These are phyloP conservation scores for Heliocybe sulcata DNA, from an alignment of 1,284 basidiomycete species.

Conservation along the genomic window DNA sequence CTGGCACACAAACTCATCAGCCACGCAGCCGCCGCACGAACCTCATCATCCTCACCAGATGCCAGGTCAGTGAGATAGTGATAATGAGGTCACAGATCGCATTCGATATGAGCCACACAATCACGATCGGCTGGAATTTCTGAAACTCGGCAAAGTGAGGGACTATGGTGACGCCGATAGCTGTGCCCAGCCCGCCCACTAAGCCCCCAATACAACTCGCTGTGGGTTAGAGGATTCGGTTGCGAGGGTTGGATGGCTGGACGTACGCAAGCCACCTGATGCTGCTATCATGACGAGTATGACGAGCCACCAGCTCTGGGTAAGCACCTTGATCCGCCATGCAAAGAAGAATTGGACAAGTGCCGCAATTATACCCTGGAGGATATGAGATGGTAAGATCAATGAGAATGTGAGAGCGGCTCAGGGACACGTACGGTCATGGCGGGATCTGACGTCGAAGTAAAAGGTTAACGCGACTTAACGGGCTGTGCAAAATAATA, in stretches of 20 bases:
- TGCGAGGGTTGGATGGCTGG: no score
- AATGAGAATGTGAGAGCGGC: no score
- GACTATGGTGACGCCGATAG: conserved; percentile 11
- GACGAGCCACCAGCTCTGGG: conserved; percentile 28
- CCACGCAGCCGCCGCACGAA: not conserved
- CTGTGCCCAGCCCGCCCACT: not conserved
- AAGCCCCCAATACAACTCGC: no score
- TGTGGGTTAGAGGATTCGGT: no score
- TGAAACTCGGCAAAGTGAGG: conserved; percentile 8
- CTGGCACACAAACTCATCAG: conserved; percentile 1
- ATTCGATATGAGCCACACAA: conserved; percentile 11
- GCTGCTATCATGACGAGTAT: conserved; percentile 19
- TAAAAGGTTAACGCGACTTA: not conserved
- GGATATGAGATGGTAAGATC: no score
- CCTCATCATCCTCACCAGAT: conserved; percentile 6
- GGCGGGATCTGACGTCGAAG: conserved; percentile 26
- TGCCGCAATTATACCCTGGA: conserved; percentile 28
- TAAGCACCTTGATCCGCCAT: conserved; percentile 15
- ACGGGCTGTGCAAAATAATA: not conserved
- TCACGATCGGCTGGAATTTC: conserved; percentile 10
- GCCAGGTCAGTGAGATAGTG: conserved; percentile 9
- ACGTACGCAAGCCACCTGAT: conserved; percentile 18
- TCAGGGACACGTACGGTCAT: no score
- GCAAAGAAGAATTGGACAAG: conserved; percentile 35
- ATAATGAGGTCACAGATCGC: conserved; percentile 11